A percentile compares a stretch with the other conserved stretches of the same genome.
phyloP scores from a whole-genome alignment of 805 yeast genomes.

The Myxozyma neotropica region DNA sequence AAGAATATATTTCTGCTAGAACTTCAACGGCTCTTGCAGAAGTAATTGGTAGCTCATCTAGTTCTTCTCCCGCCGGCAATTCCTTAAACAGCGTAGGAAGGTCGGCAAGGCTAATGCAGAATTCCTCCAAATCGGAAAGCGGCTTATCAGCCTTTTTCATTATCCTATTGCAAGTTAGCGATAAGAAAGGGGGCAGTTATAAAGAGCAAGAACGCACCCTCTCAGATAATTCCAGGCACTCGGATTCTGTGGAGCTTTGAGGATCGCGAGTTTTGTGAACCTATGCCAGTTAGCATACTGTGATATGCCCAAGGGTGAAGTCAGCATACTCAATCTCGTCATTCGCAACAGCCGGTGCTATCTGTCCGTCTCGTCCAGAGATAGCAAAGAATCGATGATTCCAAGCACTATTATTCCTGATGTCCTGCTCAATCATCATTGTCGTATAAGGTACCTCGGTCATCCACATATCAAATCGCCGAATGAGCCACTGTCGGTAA shows the following conservation, averaged over 20 bases:
- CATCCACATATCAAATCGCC: conserved; percentile 54
- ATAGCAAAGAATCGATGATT: conserved; percentile 71
- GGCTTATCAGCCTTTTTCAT: conserved; percentile 29
- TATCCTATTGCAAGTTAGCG: background rate
- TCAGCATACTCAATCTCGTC: conserved; percentile 54
- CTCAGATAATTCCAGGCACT: conserved; percentile 82
- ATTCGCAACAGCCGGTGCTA: conserved; percentile 15
- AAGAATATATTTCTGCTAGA: conserved; percentile 54
- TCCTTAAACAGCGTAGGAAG: background rate
- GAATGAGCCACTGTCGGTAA: conserved; percentile 80
- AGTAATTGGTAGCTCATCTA: conserved; percentile 34
- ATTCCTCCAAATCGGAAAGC: conserved; percentile 48
- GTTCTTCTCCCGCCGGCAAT: conserved; percentile 34
- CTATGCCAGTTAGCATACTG: conserved; percentile 41
- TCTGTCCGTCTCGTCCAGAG: conserved; percentile 36
- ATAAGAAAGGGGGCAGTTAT: no score
- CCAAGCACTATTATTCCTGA: conserved; percentile 94
- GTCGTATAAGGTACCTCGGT: conserved; percentile 58
- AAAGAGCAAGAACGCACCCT: conserved; percentile 46
- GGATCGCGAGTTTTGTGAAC: conserved; percentile 51
- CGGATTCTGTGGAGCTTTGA: conserved; percentile 73
- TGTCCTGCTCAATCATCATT: conserved; percentile 57
- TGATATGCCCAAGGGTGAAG: no score
- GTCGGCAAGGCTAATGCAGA: conserved; percentile 51
- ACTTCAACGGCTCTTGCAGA: conserved; percentile 69